phyloP scores from a whole-genome alignment of 306 rosid species.

The Astragalus membranaceus region DNA sequence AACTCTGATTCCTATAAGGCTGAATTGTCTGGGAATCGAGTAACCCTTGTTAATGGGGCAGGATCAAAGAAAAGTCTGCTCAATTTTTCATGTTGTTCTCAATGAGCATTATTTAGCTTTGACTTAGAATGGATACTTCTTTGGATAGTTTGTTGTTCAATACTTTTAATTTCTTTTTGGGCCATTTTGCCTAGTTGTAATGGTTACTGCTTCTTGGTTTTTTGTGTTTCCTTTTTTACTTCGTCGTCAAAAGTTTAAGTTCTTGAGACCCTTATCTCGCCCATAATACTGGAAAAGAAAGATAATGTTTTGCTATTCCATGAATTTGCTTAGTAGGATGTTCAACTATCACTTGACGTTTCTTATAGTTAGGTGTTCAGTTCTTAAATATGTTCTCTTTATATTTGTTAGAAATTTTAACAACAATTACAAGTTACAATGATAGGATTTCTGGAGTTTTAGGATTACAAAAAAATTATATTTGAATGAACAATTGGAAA shows the following conservation, averaged over 20 bases:
- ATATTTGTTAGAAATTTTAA: too few species aligned
- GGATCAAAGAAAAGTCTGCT: slow-evolving; percentile 43
- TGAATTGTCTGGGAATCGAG: slow-evolving; percentile 75
- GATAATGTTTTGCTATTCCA: not conserved
- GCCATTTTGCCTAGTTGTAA: not conserved
- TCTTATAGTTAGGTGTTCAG: not conserved
- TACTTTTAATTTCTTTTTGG: not conserved
- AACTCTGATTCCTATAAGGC: slow-evolving; percentile 82
- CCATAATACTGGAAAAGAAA: not conserved
- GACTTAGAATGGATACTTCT: slow-evolving; percentile 14
- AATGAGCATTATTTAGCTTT: slow-evolving; percentile 32
- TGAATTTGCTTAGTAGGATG: not conserved
- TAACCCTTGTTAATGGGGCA: slow-evolving; percentile 51
- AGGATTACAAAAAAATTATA: too few species aligned
- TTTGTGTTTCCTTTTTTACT: not conserved
- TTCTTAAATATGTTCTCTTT: too few species aligned
- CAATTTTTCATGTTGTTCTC: slow-evolving; percentile 61
- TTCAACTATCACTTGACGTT: not conserved
- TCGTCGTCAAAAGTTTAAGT: not conserved
- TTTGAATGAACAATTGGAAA: too few species aligned
- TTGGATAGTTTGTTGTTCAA: slow-evolving; percentile 22
- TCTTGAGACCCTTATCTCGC: not conserved
- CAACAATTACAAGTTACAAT: too few species aligned
- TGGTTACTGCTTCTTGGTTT: not conserved
- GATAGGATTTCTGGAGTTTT: too few species aligned